phyloP scores from a whole-genome alignment of 176 grass and related monocot species.

The Tillandsia fasciculata region DNA sequence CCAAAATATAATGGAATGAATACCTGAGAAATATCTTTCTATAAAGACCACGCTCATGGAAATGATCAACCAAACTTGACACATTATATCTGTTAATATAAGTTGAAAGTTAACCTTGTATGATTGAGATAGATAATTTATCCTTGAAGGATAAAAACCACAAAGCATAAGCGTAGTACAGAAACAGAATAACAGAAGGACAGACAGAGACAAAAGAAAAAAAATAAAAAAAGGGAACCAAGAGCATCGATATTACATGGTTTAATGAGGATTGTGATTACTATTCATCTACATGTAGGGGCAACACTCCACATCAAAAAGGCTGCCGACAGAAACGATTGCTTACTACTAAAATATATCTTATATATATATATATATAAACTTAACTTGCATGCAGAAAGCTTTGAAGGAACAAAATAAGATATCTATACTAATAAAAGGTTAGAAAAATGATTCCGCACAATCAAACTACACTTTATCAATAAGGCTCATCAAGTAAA shows the following conservation, averaged over 20 bases:
- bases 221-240: too few relatives aligned
- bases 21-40: conserved; percentile 91
- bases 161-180: neutral
- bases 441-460: too few relatives aligned
- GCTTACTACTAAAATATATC: too few relatives aligned
- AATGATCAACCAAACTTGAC: conserved; percentile 75
- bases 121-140: neutral
- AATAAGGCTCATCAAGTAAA: neutral
- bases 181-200: too few relatives aligned
- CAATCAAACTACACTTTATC: too few relatives aligned
- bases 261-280: conserved; percentile 2
- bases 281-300: neutral
- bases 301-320: neutral
- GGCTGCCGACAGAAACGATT: too few relatives aligned
- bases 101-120: neutral
- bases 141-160: neutral
- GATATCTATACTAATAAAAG: too few relatives aligned
- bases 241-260: neutral
- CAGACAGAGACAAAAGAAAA: too few relatives aligned
- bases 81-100: conserved; percentile 58
- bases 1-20: neutral
- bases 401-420: neutral
- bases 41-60: conserved; percentile 72
- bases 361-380: neutral
- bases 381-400: neutral